Conservation (phyloP, 176 grass and related monocot species). For the Saccharum officinarum region DNA sequence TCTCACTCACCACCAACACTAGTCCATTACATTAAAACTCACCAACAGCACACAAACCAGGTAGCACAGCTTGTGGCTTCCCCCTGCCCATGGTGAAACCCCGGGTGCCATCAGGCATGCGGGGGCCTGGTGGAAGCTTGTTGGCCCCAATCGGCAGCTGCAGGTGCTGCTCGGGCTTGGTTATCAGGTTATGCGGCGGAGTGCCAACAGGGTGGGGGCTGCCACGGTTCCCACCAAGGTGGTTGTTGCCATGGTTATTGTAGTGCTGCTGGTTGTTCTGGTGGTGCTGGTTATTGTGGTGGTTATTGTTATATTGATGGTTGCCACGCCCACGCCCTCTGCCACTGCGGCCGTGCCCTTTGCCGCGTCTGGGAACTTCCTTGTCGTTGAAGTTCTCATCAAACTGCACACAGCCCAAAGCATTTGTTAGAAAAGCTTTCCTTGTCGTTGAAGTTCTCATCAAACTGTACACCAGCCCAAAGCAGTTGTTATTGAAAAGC, state of each 20-base stretch:
- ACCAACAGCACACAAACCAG: not conserved
- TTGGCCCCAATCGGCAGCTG: constrained; percentile 42
- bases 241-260: constrained; percentile 44
- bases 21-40: constrained; percentile 15
- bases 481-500: not conserved
- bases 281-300: constrained; percentile 22
- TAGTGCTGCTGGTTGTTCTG: constrained; percentile 38
- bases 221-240: constrained; percentile 44
- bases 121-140: constrained; percentile 78
- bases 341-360: constrained; percentile 39
- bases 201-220: constrained; percentile 47
- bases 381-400: constrained; percentile 55
- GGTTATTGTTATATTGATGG: constrained; percentile 39
- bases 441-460: constrained; percentile 52
- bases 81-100: constrained; percentile 86
- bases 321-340: constrained; percentile 54
- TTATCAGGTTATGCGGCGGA: constrained; percentile 41
- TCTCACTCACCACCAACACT: not conserved
- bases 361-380: constrained; percentile 52
- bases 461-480: constrained; percentile 40
- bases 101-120: constrained; percentile 88
- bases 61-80: constrained; percentile 43
- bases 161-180: constrained; percentile 36
- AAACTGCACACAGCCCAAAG: constrained; percentile 41
- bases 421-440: constrained; percentile 13